These are phyloP conservation scores for Heimioporus sp. DNA, from an alignment of 768 basidiomycete genomes.

Conservation along the genomic window DNA sequence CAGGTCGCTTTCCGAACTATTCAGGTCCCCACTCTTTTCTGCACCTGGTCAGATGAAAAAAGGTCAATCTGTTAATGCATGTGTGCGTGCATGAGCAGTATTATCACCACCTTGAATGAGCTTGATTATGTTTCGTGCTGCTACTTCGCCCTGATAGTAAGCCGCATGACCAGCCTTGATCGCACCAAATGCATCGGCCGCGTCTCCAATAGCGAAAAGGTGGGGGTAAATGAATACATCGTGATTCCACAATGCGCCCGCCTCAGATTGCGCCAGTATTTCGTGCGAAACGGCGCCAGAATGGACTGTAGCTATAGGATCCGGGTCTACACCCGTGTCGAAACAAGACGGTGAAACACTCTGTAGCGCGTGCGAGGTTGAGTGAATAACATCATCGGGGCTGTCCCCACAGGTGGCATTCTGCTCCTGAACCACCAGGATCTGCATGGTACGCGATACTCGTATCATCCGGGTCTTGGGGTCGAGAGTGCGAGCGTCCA, in stretches of 20 bases:
- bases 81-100: neutral
- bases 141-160: conserved; percentile 50
- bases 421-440: conserved; percentile 23
- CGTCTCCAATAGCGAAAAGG: conserved; percentile 62
- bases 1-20: neutral
- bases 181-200: conserved; percentile 63
- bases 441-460: conserved; percentile 53
- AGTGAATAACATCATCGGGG: neutral
- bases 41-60: too few species aligned
- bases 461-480: conserved; percentile 38
- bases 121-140: conserved; percentile 51
- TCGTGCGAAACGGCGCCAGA: too few species aligned
- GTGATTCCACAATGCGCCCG: neutral
- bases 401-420: neutral
- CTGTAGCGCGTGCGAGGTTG: conserved; percentile 2
- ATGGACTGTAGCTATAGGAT: too few species aligned
- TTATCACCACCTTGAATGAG: conserved; percentile 35
- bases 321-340: too few species aligned
- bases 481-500: conserved; percentile 43
- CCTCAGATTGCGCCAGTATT: neutral
- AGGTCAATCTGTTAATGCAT: too few species aligned
- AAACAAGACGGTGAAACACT: too few species aligned
- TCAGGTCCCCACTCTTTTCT: too few species aligned
- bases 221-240: conserved; percentile 37
- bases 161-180: conserved; percentile 59